These are phyloP conservation scores for Peltaster fructicola DNA, from an alignment of 2,329 filamentous ascomycete species.

Conservation along the genomic window DNA sequence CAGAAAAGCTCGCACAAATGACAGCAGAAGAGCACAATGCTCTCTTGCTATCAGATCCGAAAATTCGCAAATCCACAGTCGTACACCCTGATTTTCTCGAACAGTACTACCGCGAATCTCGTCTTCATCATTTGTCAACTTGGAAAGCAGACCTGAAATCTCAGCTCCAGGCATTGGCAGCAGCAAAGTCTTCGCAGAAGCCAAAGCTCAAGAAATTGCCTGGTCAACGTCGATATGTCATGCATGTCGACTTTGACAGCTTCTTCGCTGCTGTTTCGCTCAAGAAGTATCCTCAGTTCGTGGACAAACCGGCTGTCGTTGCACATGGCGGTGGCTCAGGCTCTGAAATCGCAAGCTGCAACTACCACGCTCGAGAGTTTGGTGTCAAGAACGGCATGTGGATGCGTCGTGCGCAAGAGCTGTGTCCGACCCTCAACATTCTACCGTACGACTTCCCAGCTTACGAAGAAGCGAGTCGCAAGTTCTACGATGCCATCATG, in stretches of 20 bases:
- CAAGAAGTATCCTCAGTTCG: slow-evolving; percentile 56
- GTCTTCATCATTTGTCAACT: slow-evolving; percentile 82
- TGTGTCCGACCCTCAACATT: slow-evolving; percentile 74
- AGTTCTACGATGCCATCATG: slow-evolving; percentile 75
- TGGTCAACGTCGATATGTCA: slow-evolving; percentile 59
- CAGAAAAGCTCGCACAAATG: slow-evolving; percentile 29
- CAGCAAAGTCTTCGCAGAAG: slow-evolving; percentile 44
- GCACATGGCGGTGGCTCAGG: slow-evolving; percentile 72
- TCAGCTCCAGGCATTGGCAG: slow-evolving; percentile 62
- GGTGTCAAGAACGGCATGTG: slow-evolving; percentile 98
- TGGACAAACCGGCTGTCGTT: slow-evolving; percentile 68
- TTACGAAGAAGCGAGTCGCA: slow-evolving; percentile 77
- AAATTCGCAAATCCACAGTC: slow-evolving; percentile 72
- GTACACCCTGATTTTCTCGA: slow-evolving; percentile 86
- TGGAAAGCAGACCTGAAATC: slow-evolving; percentile 95
- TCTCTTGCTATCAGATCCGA: slow-evolving; percentile 63
- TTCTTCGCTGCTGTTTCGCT: slow-evolving; percentile 92
- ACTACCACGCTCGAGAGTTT: slow-evolving; percentile 72
- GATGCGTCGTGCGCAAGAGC: slow-evolving; percentile 78
- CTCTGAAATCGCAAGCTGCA: slow-evolving; percentile 94
- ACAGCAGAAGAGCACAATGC: slow-evolving; percentile 92
- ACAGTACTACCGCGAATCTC: slow-evolving; percentile 88
- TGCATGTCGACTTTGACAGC: slow-evolving; percentile 96
- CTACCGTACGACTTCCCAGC: slow-evolving; percentile 91
- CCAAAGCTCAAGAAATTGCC: slow-evolving; percentile 35